Percentiles rank a stretch among this genome's conserved stretches.
These are phyloP conservation scores for Ogataea allantospora DNA, from an alignment of 805 yeast species.

Conservation along the genomic window DNA sequence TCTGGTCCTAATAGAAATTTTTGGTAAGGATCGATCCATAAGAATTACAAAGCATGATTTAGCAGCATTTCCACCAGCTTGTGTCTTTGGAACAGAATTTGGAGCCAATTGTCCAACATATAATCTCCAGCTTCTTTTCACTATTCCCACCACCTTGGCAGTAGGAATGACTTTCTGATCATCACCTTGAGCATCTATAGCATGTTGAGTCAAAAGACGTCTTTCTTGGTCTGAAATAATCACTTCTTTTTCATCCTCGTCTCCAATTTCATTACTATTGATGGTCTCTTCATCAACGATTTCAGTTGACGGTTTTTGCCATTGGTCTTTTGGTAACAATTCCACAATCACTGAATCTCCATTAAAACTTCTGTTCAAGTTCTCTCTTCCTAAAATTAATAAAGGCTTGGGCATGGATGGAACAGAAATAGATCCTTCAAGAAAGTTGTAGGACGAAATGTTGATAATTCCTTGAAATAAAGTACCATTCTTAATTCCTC, in stretches of 20 bases:
- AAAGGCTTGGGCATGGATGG: conserved; percentile 78
- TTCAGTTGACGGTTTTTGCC: conserved; percentile 83
- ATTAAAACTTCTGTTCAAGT: conserved; percentile 85
- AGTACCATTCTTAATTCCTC: conserved; percentile 85
- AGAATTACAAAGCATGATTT: conserved; percentile 80
- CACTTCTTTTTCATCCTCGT: conserved; percentile 43
- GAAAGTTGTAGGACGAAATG: conserved; percentile 80
- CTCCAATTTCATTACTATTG: conserved; percentile 60
- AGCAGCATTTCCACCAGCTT: conserved; percentile 58
- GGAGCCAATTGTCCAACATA: conserved; percentile 93
- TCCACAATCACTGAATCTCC: conserved; percentile 93
- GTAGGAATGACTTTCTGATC: conserved; percentile 72
- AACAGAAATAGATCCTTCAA: conserved; percentile 80
- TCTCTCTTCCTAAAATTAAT: conserved; percentile 76
- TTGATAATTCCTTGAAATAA: conserved; percentile 81
- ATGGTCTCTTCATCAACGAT: conserved; percentile 73
- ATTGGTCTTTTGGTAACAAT: conserved; percentile 75
- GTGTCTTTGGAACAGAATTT: conserved; percentile 57
- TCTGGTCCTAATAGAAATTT: conserved; percentile 82
- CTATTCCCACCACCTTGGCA: conserved; percentile 83
- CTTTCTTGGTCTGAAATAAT: conserved; percentile 70
- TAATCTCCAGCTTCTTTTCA: conserved; percentile 90
- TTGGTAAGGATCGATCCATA: conserved; percentile 88
- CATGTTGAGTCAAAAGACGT: conserved; percentile 71
- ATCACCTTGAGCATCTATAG: conserved; percentile 55